A percentile compares a stretch with the other conserved stretches of the same genome.
These are phyloP conservation scores for Lycium barbarum DNA, from an alignment of 257 asterid genomes.

Conservation along the genomic window DNA sequence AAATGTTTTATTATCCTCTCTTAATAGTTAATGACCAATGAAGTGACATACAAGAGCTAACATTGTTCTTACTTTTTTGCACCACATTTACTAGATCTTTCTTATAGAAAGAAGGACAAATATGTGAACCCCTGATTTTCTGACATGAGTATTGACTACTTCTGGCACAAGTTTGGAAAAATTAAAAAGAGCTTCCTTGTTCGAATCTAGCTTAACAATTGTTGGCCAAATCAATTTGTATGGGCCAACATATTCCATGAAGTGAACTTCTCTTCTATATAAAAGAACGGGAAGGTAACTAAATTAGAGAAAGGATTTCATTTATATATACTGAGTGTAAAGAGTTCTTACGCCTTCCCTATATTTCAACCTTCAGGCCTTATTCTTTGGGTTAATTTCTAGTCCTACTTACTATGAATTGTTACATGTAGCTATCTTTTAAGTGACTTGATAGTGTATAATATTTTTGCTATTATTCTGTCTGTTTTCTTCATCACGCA, in stretches of 20 bases:
- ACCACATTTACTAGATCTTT: not conserved
- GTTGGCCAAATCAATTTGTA: not conserved
- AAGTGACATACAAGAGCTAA: too few species aligned
- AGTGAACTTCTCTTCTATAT: not conserved
- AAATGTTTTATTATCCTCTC: not conserved
- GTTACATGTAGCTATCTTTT: not conserved
- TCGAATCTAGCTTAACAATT: not conserved
- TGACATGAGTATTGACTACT: not conserved
- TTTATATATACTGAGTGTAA: not conserved
- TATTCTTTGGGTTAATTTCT: not conserved
- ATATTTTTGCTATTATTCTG: too few species aligned
- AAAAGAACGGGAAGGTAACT: not conserved
- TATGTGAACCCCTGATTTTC: not conserved
- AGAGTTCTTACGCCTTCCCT: not conserved
- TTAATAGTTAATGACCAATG: not conserved
- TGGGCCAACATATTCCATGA: not conserved
- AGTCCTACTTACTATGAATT: not conserved
- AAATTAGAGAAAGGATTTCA: not conserved
- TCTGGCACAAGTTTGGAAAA: not conserved
- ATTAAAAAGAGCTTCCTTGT: not conserved
- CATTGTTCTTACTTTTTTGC: not conserved
- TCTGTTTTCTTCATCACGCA: not conserved
- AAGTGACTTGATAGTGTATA: not conserved
- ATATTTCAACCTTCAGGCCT: not conserved
- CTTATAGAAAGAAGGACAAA: not conserved